Evolutionary conservation across 2,329 filamentous ascomycete species (phyloP).

Genomic region (Exophiala oligosperma): DNA sequence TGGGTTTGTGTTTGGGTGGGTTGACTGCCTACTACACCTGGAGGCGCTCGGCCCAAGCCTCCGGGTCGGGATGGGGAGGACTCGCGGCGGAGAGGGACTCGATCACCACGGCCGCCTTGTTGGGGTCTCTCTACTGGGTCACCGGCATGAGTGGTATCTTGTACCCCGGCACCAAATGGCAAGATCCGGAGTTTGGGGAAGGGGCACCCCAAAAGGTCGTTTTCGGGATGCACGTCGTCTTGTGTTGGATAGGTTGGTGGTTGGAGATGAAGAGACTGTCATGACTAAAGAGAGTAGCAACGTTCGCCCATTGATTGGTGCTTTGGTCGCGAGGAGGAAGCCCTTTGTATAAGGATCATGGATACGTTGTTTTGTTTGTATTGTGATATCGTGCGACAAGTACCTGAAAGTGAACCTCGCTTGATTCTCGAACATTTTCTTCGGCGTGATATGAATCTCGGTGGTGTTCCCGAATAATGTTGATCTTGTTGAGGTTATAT

Average conservation of each 20-base stretch:
- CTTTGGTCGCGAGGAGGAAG: too few species aligned
- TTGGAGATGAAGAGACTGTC: constrained; percentile 20
- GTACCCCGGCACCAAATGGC: constrained; percentile 47
- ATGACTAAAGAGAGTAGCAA: too few species aligned
- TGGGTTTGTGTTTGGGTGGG: constrained; percentile 13
- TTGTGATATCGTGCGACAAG: too few species aligned
- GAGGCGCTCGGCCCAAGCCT: constrained; percentile 1
- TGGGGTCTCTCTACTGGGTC: constrained; percentile 47
- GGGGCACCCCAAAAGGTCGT: constrained; percentile 38
- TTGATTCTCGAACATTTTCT: not conserved
- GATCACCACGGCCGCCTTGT: constrained; percentile 36
- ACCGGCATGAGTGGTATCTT: constrained; percentile 46
- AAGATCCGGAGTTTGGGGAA: constrained; percentile 49
- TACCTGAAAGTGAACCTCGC: not conserved
- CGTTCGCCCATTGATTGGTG: too few species aligned
- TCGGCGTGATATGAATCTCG: too few species aligned
- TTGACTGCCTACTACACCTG: constrained; percentile 18
- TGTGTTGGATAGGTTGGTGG: constrained; percentile 28
- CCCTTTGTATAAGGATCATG: too few species aligned
- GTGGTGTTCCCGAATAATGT: too few species aligned
- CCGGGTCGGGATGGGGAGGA: too few species aligned
- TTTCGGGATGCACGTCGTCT: constrained; percentile 13
- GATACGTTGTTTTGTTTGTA: too few species aligned
- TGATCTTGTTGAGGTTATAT: too few species aligned
- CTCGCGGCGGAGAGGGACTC: constrained; percentile 8